These are phyloP conservation scores for Suhomyces bolitotheri DNA, from an alignment of 1,139 yeast genomes.

Conservation along the genomic window DNA sequence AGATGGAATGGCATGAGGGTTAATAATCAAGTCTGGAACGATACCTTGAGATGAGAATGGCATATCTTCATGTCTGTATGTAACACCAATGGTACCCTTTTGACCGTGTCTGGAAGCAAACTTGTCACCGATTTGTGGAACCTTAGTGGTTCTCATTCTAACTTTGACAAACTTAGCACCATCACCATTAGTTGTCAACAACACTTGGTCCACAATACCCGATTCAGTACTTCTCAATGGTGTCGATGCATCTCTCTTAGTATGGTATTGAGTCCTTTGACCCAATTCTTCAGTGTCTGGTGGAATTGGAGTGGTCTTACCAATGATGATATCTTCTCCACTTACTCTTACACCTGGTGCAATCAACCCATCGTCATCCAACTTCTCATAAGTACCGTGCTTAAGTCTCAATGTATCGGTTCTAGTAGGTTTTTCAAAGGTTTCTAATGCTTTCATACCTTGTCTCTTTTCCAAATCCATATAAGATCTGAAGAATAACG, in stretches of 20 bases:
- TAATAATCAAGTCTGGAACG: slow-evolving; percentile 95
- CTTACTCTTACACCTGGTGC: slow-evolving; percentile 98
- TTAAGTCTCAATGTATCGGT: slow-evolving; percentile 92
- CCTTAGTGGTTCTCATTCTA: slow-evolving; percentile 96
- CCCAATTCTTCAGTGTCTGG: slow-evolving; percentile 98
- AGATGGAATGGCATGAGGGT: slow-evolving; percentile 99
- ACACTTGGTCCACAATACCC: slow-evolving; percentile 97
- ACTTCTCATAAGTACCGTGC: slow-evolving; percentile 96
- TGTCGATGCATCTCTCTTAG: slow-evolving; percentile 97
- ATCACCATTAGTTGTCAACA: slow-evolving; percentile 95
- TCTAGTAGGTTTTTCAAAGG: slow-evolving; percentile 93
- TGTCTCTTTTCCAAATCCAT: slow-evolving; percentile 98
- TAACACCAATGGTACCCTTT: slow-evolving; percentile 99
- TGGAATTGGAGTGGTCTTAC: slow-evolving; percentile 97
- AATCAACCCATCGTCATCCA: slow-evolving; percentile 96
- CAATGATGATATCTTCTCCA: slow-evolving; percentile 97
- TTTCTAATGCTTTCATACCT: slow-evolving; percentile 97
- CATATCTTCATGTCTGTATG: slow-evolving; percentile 98
- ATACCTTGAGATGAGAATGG: slow-evolving; percentile 96
- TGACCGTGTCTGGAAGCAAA: slow-evolving; percentile 98
- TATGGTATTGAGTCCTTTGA: slow-evolving; percentile 96
- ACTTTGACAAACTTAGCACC: slow-evolving; percentile 97
- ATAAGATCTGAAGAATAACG: slow-evolving; percentile 92
- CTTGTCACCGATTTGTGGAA: slow-evolving; percentile 98
- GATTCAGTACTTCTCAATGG: slow-evolving; percentile 95